Percentiles rank a stretch among this genome's conserved stretches.
Evolutionary conservation across 2,329 filamentous ascomycete genomes (phyloP).

Genomic region (Reticulascus tulasneorum): DNA sequence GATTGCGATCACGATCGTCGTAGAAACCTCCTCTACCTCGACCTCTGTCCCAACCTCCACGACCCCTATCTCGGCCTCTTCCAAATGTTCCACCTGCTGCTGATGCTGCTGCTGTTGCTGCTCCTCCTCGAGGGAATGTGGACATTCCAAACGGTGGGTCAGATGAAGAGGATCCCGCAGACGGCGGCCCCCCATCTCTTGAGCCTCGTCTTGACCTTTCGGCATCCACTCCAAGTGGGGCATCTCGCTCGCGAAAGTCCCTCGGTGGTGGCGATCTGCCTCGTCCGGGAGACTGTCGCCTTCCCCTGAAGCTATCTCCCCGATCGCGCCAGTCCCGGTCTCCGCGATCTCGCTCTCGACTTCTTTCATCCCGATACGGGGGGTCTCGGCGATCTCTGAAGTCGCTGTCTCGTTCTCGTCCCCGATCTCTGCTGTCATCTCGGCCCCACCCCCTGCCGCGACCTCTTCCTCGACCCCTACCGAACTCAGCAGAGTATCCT

Average conservation of each 20-base stretch:
- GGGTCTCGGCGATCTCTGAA: slow-evolving; percentile 44
- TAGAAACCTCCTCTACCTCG: slow-evolving; percentile 47
- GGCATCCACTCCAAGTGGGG: slow-evolving; percentile 60
- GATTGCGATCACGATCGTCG: slow-evolving; percentile 54
- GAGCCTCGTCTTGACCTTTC: slow-evolving; percentile 65
- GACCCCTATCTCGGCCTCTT: slow-evolving; percentile 42
- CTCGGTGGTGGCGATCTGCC: slow-evolving; percentile 62
- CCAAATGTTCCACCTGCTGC: no score
- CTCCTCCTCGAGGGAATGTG: slow-evolving; percentile 55
- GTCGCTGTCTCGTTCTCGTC: slow-evolving; percentile 57
- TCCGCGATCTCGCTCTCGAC: slow-evolving; percentile 54
- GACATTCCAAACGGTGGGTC: slow-evolving; percentile 57
- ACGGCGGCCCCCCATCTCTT: slow-evolving; percentile 65
- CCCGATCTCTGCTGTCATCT: slow-evolving; percentile 59
- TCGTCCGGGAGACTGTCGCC: slow-evolving; percentile 58
- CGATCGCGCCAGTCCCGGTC: slow-evolving; percentile 47
- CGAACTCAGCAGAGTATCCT: slow-evolving; percentile 61
- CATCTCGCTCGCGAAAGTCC: slow-evolving; percentile 56
- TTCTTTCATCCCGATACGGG: slow-evolving; percentile 55
- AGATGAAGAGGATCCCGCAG: slow-evolving; percentile 66
- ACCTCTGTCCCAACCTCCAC: slow-evolving; percentile 50
- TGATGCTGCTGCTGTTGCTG: no score
- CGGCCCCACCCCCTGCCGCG: slow-evolving; percentile 53
- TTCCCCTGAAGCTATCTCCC: slow-evolving; percentile 47
- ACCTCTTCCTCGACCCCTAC: slow-evolving; percentile 49